These are phyloP conservation scores for Saccharomycopsis capsularis DNA, from an alignment of 805 yeast genomes.

Conservation along the genomic window DNA sequence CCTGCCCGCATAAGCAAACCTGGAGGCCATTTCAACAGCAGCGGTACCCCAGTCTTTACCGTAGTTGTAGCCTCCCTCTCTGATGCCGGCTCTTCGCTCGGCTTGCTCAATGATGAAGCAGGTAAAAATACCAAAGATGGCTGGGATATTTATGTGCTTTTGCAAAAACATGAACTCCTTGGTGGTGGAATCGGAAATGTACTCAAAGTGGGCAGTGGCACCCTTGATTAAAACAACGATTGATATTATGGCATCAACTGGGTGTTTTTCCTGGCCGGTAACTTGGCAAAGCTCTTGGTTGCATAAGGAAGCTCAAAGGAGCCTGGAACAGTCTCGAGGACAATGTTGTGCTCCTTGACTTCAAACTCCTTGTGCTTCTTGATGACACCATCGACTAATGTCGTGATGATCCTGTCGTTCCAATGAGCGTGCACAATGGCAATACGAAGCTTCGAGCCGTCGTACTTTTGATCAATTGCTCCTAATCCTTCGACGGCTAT, in stretches of 20 bases:
- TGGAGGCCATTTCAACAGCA: slow-evolving; percentile 87
- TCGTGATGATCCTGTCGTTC: slow-evolving; percentile 73
- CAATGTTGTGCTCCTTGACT: slow-evolving; percentile 69
- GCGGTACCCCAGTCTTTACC: slow-evolving; percentile 99
- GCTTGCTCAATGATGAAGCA: slow-evolving; percentile 95
- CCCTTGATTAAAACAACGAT: slow-evolving; percentile 96
- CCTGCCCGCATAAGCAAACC: too few species aligned
- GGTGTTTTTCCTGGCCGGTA: slow-evolving; percentile 35
- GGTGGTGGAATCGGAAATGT: slow-evolving; percentile 86
- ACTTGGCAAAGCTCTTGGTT: slow-evolving; percentile 43
- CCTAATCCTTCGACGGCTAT: slow-evolving; percentile 60
- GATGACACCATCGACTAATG: slow-evolving; percentile 73
- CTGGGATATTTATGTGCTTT: slow-evolving; percentile 62
- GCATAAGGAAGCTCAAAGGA: slow-evolving; percentile 91
- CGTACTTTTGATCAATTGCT: slow-evolving; percentile 56
- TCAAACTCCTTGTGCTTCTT: slow-evolving; percentile 52
- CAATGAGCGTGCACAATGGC: slow-evolving; percentile 96
- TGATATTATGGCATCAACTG: slow-evolving; percentile 82
- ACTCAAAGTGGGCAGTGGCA: slow-evolving; percentile 96
- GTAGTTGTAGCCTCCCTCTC: slow-evolving; percentile 72
- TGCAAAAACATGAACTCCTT: slow-evolving; percentile 80
- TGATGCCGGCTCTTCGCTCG: slow-evolving; percentile 80
- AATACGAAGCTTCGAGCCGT: slow-evolving; percentile 60
- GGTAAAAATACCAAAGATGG: slow-evolving; percentile 89
- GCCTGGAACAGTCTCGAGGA: slow-evolving; percentile 87